Conservation (phyloP, 495 filamentous ascomycete genomes). For the Aspergillus affinis region DNA sequence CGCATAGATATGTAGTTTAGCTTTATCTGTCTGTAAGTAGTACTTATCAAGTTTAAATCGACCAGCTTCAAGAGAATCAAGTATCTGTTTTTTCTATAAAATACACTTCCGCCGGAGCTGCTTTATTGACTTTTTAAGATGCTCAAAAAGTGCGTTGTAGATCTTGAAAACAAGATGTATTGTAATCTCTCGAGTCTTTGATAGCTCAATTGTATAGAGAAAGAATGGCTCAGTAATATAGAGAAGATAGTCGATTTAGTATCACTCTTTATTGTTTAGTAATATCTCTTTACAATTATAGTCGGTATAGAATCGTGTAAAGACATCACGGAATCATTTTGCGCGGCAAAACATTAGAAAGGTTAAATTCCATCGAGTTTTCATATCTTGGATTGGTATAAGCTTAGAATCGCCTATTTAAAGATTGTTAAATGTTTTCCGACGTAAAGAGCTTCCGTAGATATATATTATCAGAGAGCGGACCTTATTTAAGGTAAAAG, state of each 20-base stretch:
- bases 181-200: conserved; percentile 13
- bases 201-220: conserved; percentile 11
- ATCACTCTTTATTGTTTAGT: conserved; percentile 1
- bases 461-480: not conserved
- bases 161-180: too few species aligned
- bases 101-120: conserved; percentile 14
- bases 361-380: conserved; percentile 1
- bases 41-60: conserved; percentile 14
- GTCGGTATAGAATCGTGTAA: not conserved
- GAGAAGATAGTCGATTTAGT: conserved; percentile 5
- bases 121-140: conserved; percentile 2
- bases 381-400: conserved; percentile 3
- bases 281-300: conserved; percentile 4
- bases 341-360: not conserved
- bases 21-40: conserved; percentile 10
- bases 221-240: conserved; percentile 13
- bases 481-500: not conserved
- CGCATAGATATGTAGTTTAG: conserved; percentile 13
- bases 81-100: conserved; percentile 13
- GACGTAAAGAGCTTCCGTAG: not conserved
- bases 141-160: conserved; percentile 10
- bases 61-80: conserved; percentile 9
- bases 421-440: not conserved
- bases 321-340: not conserved
- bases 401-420: not conserved